Evolutionary conservation across 352 stramenopile genomes (phyloP), one percentile per base, ranked within the genome.

Genomic region (Phytophthora agathidicida): DNA sequence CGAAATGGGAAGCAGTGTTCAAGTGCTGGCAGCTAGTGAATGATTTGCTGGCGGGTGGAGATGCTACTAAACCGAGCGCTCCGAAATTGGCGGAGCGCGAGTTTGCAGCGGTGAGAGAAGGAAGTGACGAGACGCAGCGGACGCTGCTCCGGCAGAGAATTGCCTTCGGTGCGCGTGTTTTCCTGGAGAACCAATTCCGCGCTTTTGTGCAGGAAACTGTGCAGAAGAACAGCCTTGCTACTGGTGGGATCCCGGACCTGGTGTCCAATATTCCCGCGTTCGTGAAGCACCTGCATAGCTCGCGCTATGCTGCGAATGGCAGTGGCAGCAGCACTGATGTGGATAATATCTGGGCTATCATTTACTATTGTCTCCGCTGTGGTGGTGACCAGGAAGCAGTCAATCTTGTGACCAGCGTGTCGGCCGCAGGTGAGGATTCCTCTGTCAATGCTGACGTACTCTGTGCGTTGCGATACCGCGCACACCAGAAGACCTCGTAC

Each of bases 1-100:
- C 83, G 31, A 93, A 90, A 57, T 86, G 78, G 76, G 82, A 93
- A 48, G 72, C 77, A 1, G 77, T 84, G 33, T 69, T 89, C 39
- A 93, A 92, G 69, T 91, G 82, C 73, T 95, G 86, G 86, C 78
- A 93, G 54, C 63, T 95, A 11, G 64, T 95, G 17, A 75, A 75
- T 28, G 67, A 82, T 33, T 86, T 93, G 59, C 45, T 93, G 38
- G 69, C 52, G 2, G 77, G 80, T 39, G 82, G 83, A 20, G 75
- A 90, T 54, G 46, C 67, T 3, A 41, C 69, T 11, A 74, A 76
- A 27, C 49, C 60, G 27, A 74, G 68, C 23, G 66, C 66, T n/a
- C 57, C 73, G 1, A 72, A 73, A 13, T 46, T 90, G 9, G 61
- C 71, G 8, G 77, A 93, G 49, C 83, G 80, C 31, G 76, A 91